Conservation (phyloP, 1,284 basidiomycete species). For the Cystobasidium pallidum region DNA sequence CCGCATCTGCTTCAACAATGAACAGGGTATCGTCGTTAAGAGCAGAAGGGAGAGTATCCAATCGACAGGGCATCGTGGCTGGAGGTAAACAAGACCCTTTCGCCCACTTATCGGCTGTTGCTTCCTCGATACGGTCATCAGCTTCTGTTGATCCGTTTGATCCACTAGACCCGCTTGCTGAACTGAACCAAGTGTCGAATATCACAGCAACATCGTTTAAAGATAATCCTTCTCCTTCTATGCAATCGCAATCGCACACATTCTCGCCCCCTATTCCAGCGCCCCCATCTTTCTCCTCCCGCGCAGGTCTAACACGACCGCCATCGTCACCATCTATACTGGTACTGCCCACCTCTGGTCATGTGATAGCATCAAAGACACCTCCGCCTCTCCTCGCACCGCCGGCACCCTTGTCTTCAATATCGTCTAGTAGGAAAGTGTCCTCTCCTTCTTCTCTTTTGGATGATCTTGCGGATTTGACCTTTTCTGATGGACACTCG, state of each 20-base stretch:
- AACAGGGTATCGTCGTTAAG: neutral
- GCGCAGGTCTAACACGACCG: neutral
- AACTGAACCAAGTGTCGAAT: slow-evolving; percentile 4
- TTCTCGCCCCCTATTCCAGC: neutral
- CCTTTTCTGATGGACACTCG: neutral
- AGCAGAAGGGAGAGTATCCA: neutral
- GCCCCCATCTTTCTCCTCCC: neutral
- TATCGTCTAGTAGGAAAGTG: slow-evolving; percentile 4
- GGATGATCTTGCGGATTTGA: slow-evolving; percentile 39
- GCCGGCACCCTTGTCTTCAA: slow-evolving; percentile 12
- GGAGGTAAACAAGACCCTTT: slow-evolving; percentile 20
- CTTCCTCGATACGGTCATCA: slow-evolving; percentile 29
- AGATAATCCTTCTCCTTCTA: slow-evolving; percentile 22
- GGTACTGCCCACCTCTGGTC: neutral
- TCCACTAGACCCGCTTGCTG: slow-evolving; percentile 31
- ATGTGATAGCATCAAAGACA: neutral
- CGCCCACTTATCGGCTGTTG: slow-evolving; percentile 29
- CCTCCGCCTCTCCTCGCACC: slow-evolving; percentile 33
- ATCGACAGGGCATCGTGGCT: neutral
- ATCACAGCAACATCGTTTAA: slow-evolving; percentile 10
- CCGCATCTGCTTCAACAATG: neutral
- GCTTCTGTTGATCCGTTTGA: slow-evolving; percentile 25
- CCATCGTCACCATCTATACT: slow-evolving; percentile 1
- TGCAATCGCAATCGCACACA: neutral
- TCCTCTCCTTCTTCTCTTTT: slow-evolving; percentile 18